Base-by-base conservation (phyloP, 129 eudicot species). In the Chrysanthemum lavandulifolium region DNA sequence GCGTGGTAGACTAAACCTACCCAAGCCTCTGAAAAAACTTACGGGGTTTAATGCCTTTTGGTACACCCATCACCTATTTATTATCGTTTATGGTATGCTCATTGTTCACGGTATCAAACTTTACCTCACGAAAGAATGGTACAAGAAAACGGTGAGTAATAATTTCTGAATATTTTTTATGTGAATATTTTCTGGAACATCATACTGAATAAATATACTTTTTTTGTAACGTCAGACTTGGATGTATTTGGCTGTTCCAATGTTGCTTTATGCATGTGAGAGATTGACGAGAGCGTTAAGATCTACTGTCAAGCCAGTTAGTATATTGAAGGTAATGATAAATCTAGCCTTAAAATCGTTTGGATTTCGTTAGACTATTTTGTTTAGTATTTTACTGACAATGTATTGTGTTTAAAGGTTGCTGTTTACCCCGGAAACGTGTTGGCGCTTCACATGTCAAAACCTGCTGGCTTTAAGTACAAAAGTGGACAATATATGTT, bases 31-130 rank as follows among this genome's bases (percentile, higher is more conserved):
- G 16, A 81, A 88, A 48, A 76, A 67, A 73, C 88, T 88, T 12
- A 85, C 89, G 0, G 90, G 94, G 2, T 88, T 82, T 65, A 82
- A 88, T 15, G 93, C 87, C n/a, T 87, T 87, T 72, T 87, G 90
- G 94, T 87, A 87, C 76, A 82, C 90, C 27, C 94, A 87, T 66
- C 94, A 87, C 68, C 72, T 87, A 5, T 85, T 87, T 19, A 40
- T 82, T 55, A 77, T 88, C 19, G 90, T 88, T 61, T 85, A 88
- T 61, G 53, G 71, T 21, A 67, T 88, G 68, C 78, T 85, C 71
- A 71, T 85, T 40, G 69, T 83, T 51, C 90, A 85, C 13, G 86
- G 95, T 9, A 70, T 61, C 71, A 71, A 67, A 65, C 71, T 88
- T 58, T 85, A 80, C 83, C 88, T 88, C 73, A 56, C 82, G 40